Conservation (phyloP, 306 rosid genomes). For the Quercus berberidifolia region DNA sequence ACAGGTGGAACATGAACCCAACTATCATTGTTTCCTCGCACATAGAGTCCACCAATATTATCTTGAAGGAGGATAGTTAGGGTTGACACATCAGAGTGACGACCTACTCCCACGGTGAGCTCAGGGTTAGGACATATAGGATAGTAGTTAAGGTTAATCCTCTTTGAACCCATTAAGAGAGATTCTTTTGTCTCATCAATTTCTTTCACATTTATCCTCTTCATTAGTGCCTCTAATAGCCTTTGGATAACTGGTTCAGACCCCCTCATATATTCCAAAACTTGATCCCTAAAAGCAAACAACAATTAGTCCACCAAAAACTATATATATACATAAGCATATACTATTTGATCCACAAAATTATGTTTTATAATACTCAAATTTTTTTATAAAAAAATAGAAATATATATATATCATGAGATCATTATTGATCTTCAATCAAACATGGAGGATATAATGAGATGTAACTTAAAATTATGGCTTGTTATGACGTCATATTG, state of each 20-base stretch:
- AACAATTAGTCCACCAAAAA: background rate
- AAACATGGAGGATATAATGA: too few relatives aligned
- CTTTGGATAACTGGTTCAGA: constrained; percentile 30
- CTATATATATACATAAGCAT: background rate
- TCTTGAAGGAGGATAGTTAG: constrained; percentile 64
- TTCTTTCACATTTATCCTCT: constrained; percentile 33
- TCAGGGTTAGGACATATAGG: constrained; percentile 60
- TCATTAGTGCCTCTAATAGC: constrained; percentile 38
- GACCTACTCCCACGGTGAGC: constrained; percentile 47
- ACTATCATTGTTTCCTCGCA: background rate
- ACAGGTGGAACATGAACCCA: constrained; percentile 60
- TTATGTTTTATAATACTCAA: too few relatives aligned
- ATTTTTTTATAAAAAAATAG: too few relatives aligned
- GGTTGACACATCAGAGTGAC: constrained; percentile 65
- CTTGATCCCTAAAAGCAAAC: constrained; percentile 29
- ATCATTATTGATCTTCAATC: too few relatives aligned
- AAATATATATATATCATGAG: too few relatives aligned
- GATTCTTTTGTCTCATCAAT: constrained; percentile 31
- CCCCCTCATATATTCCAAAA: constrained; percentile 49
- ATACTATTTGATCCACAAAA: too few relatives aligned
- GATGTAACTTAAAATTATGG: too few relatives aligned
- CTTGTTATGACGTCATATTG: too few relatives aligned
- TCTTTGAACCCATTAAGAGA: constrained; percentile 48
- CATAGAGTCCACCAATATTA: constrained; percentile 52
- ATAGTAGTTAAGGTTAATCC: constrained; percentile 54